Percentiles rank a stretch among this genome's conserved stretches.
Conservation (phyloP, 75 land plant genomes). For the Larix kaempferi region DNA sequence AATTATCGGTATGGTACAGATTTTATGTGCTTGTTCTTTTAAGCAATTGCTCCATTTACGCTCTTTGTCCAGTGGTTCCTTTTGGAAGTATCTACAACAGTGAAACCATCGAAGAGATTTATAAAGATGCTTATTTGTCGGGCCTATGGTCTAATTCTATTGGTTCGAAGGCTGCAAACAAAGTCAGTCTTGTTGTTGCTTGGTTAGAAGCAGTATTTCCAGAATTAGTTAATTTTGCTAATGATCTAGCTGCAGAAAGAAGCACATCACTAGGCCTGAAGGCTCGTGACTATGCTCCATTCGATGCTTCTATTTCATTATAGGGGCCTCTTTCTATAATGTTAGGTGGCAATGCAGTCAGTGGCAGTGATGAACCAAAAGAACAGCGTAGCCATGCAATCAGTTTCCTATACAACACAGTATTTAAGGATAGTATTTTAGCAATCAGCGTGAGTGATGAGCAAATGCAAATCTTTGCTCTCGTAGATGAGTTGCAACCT, state of each 20-base stretch:
- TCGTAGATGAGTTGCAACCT: conserved; percentile 96
- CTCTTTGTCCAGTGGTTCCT: too few species aligned
- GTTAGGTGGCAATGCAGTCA: not conserved
- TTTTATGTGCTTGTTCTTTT: too few species aligned
- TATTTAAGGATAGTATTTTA: conserved; percentile 83
- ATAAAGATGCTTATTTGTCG: conserved; percentile 51
- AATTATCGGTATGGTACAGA: too few species aligned
- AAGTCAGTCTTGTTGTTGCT: conserved; percentile 66
- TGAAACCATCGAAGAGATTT: too few species aligned
- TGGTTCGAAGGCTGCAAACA: conserved; percentile 46
- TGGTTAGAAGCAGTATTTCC: conserved; percentile 96
- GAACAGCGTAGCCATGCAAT: conserved; percentile 48
- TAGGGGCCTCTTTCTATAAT: conserved; percentile 32
- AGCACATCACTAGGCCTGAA: conserved; percentile 25
- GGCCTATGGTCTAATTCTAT: conserved; percentile 40
- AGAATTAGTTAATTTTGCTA: conserved; percentile 35
- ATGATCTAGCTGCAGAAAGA: conserved; percentile 10
- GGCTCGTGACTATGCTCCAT: conserved; percentile 68
- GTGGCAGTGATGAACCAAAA: conserved; percentile 18
- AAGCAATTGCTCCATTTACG: too few species aligned
- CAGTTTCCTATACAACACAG: conserved; percentile 59
- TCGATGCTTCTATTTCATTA: conserved; percentile 72
- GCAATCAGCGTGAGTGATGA: conserved; percentile 76
- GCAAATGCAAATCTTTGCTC: conserved; percentile 81
- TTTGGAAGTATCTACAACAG: too few species aligned